Base-by-base conservation (phyloP, 768 basidiomycete species). In the Podaxis carcinomalis region DNA sequence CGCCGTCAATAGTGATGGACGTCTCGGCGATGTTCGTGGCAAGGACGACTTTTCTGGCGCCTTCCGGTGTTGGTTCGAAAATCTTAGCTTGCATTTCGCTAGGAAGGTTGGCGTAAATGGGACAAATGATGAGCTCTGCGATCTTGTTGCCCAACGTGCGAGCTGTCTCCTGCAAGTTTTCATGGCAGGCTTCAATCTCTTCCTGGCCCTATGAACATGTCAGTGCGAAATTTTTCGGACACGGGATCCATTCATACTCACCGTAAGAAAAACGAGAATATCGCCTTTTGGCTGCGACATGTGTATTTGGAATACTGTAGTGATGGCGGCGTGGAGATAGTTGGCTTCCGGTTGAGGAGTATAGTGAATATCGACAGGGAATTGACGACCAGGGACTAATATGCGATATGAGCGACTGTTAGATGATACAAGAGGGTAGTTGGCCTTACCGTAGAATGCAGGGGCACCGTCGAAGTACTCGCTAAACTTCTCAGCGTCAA, bases 21-120 rank as follows among this genome's bases (percentile, higher is more conserved):
- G 97, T 99, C 75, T 99, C 97, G n/a, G 97, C 97, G 65, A 99
- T 98, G 70, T 99, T 99, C 21, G 97, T 99, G 2, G 97, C 97
- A 28, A 99, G 80, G 19, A 99, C 97, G 51, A 99, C 95, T 76
- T 99, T 99, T 60, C 97, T 82, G 27, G 97, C 93, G 19, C 95
- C 95, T 57, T 92, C 90, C 0, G 96, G 97, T 4, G 97, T 99
- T 0, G 97, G 96, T 73, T 99, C 97, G 73, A 99, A 99, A 59
- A 99, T 99, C 77, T 98, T 97, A 39, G 95, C 91, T 72, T 99
- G 97, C 95, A 99, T 95, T 63, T 99, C 97, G 66, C 93, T 95
- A 1, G 97, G 97, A n/a, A 99, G 76, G 71, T 97, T 98, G 64
- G 97, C 97, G 68, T 99, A 99, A 63, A 99, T 99, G 2, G 97